Evolutionary conservation across 129 eudicot genomes (phyloP).

Genomic region (carrot (Daucus carota)): DNA sequence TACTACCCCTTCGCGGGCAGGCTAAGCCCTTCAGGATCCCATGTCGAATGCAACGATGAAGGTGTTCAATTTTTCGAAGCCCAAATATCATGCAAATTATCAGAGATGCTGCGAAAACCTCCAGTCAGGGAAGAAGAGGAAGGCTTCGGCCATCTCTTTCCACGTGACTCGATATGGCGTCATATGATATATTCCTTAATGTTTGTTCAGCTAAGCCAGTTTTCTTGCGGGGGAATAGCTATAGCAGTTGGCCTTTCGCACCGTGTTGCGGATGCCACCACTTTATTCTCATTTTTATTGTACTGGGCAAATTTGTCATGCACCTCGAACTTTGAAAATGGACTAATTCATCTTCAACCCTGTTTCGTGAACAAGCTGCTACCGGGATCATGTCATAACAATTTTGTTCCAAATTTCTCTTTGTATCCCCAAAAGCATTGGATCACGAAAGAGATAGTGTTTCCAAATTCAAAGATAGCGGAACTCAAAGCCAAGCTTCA

Average conservation of each 20-base stretch:
- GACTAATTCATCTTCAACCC: not conserved
- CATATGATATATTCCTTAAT: not conserved
- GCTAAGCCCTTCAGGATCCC: not conserved
- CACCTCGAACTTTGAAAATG: not conserved
- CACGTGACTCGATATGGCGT: slow-evolving; percentile 7
- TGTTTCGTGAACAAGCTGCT: not conserved
- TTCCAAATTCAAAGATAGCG: not conserved
- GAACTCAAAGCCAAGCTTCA: not conserved
- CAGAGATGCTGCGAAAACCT: not conserved
- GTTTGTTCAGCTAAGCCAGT: not conserved
- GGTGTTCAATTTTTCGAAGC: slow-evolving; percentile 23
- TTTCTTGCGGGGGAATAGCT: slow-evolving; percentile 7
- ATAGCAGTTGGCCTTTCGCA: not conserved
- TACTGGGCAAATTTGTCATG: not conserved
- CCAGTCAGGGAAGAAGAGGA: not conserved
- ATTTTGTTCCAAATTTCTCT: not conserved
- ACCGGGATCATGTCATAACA: not conserved
- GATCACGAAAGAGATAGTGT: not conserved
- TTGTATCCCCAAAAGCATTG: not conserved
- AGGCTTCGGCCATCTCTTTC: slow-evolving; percentile 15
- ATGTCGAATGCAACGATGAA: slow-evolving; percentile 18
- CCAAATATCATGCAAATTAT: not conserved
- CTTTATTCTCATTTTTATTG: not conserved
- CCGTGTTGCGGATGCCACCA: not conserved
- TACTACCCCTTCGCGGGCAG: slow-evolving; percentile 25